Conservation (phyloP, 306 rosid species). For the Trifolium pratense region DNA sequence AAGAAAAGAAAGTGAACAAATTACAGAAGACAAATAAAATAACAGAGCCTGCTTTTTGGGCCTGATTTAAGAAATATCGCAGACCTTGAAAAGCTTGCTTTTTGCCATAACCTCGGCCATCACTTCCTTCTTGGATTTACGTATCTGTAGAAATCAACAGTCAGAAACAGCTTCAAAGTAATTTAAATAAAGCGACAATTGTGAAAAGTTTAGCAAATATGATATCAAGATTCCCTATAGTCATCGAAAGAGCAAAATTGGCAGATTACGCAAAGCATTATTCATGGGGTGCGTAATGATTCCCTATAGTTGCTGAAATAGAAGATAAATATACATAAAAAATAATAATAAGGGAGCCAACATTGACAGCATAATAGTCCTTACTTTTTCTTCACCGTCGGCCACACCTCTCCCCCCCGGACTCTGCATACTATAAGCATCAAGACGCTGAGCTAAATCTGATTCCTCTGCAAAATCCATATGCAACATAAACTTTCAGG, state of each 20-base stretch:
- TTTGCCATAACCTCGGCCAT: slow-evolving; percentile 81
- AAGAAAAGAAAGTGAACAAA: slow-evolving; percentile 23
- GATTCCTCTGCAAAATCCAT: slow-evolving; percentile 52
- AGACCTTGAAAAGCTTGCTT: slow-evolving; percentile 82
- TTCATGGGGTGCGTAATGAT: neutral
- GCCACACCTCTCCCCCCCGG: slow-evolving; percentile 41
- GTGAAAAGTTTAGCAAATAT: slow-evolving; percentile 5
- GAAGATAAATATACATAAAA: neutral
- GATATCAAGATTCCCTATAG: slow-evolving; percentile 2
- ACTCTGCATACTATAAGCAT: slow-evolving; percentile 32
- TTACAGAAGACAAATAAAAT: slow-evolving; percentile 20
- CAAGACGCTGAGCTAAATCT: slow-evolving; percentile 25
- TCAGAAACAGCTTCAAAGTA: slow-evolving; percentile 37
- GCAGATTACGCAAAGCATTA: neutral
- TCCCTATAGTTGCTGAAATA: neutral
- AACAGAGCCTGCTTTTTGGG: too few species aligned
- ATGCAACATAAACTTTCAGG: slow-evolving; percentile 25
- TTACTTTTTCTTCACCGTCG: slow-evolving; percentile 68
- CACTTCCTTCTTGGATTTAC: slow-evolving; percentile 87
- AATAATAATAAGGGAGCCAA: neutral
- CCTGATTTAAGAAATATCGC: slow-evolving; percentile 25
- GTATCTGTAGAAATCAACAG: slow-evolving; percentile 56
- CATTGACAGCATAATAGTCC: slow-evolving; percentile 33
- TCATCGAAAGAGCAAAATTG: slow-evolving; percentile 19
- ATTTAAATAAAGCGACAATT: slow-evolving; percentile 6